Evolutionary conservation across 2,329 filamentous ascomycete genomes (phyloP).

Genomic region (Cercospora janseana): DNA sequence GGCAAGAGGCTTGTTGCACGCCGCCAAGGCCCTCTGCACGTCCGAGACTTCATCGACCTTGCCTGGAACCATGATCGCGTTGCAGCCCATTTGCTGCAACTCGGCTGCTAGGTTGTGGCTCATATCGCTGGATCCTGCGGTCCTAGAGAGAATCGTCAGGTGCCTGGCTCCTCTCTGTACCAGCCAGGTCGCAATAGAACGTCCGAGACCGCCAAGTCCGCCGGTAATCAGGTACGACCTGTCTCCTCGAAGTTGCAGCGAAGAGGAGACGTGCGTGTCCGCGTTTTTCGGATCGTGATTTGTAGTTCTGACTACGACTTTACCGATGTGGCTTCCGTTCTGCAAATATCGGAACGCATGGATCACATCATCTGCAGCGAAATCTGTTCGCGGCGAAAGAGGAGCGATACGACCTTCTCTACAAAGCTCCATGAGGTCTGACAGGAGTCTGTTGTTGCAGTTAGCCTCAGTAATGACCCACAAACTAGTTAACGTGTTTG

Average conservation of each 20-base stretch:
- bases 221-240: conserved; percentile 28
- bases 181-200: conserved; percentile 22
- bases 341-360: too few species aligned
- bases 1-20: conserved; percentile 42
- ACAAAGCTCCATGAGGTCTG: too few species aligned
- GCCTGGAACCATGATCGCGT: background rate
- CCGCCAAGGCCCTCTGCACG: conserved; percentile 16
- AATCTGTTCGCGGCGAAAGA: too few species aligned
- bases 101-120: background rate
- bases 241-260: conserved; percentile 5
- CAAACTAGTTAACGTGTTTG: too few species aligned
- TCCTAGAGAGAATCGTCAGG: conserved; percentile 23
- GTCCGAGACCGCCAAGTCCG: conserved; percentile 29
- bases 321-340: too few species aligned
- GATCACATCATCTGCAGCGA: too few species aligned
- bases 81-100: conserved; percentile 1
- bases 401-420: too few species aligned
- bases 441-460: too few species aligned
- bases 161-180: conserved; percentile 23
- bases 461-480: too few species aligned
- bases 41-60: background rate
- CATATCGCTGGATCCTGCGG: background rate
- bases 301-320: too few species aligned
- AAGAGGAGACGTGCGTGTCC: too few species aligned
- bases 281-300: too few species aligned